Evolutionary conservation across 805 yeast species (phyloP).

Genomic region (Monosporozyma aquatica): DNA sequence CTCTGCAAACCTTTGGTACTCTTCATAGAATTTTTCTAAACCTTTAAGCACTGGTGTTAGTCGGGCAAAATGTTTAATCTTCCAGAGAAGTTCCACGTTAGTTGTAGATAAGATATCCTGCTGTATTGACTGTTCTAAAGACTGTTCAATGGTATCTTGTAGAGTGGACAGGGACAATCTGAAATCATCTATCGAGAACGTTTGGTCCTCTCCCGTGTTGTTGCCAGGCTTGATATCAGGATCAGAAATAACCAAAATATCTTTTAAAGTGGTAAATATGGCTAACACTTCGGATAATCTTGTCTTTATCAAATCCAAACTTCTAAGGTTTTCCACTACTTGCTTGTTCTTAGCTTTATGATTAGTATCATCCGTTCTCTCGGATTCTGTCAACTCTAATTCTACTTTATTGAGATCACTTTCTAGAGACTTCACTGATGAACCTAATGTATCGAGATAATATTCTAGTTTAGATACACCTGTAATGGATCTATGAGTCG

Average conservation of each 20-base stretch:
- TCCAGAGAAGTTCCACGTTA: conserved; percentile 32
- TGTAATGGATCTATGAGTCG: background rate
- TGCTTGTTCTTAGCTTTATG: background rate
- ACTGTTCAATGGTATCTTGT: conserved; percentile 38
- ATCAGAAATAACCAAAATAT: conserved; percentile 30
- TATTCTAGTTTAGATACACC: conserved; percentile 56
- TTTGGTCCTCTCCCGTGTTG: conserved; percentile 7
- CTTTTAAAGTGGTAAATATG: conserved; percentile 38
- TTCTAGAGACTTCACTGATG: conserved; percentile 48
- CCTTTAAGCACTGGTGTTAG: conserved; percentile 47
- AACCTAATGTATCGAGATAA: conserved; percentile 51
- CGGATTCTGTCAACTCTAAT: conserved; percentile 19
- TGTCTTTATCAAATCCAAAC: conserved; percentile 37
- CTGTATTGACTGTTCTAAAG: conserved; percentile 29
- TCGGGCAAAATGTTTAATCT: conserved; percentile 40
- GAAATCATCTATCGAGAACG: conserved; percentile 28
- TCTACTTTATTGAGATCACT: conserved; percentile 36
- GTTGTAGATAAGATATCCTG: conserved; percentile 14
- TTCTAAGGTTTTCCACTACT: conserved; percentile 32
- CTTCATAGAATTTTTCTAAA: conserved; percentile 40
- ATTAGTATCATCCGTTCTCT: conserved; percentile 15
- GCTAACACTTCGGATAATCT: conserved; percentile 40
- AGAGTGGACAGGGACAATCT: conserved; percentile 36
- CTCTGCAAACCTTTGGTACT: conserved; percentile 42
- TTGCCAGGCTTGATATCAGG: background rate